Conservation (phyloP, 257 asterid genomes). For the Anisodus acutangulus region DNA sequence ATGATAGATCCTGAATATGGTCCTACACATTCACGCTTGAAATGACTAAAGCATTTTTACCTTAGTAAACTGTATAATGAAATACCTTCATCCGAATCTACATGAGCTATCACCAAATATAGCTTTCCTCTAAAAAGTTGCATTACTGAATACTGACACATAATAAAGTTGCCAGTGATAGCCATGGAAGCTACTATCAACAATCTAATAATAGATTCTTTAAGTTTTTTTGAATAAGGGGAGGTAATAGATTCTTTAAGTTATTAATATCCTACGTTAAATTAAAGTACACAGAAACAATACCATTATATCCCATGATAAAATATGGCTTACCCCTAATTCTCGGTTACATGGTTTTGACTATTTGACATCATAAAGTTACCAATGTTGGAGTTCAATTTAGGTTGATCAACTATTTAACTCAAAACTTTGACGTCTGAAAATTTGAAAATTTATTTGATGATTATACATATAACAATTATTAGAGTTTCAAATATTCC, state of each 20-base stretch:
- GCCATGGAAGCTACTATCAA: background rate
- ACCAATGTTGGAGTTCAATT: background rate
- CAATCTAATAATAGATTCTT: background rate
- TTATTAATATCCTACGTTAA: background rate
- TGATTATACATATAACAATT: too few species aligned
- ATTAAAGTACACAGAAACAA: background rate
- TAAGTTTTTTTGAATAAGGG: too few species aligned
- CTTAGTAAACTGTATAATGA: background rate
- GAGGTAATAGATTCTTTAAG: background rate
- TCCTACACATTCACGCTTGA: background rate
- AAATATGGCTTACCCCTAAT: background rate
- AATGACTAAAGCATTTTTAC: background rate
- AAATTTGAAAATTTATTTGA: too few species aligned
- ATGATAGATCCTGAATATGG: background rate
- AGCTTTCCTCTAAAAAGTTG: background rate
- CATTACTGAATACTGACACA: background rate
- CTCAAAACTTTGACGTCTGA: too few species aligned
- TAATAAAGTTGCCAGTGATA: background rate
- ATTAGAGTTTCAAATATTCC: too few species aligned
- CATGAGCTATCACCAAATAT: background rate
- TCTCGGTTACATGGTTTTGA: background rate
- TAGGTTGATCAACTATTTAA: background rate
- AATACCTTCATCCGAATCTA: conserved; percentile 6
- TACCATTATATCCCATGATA: conserved; percentile 6
- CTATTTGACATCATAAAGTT: background rate